These are phyloP conservation scores for Sugiyamaella valdiviana DNA, from an alignment of 805 yeast species.

Conservation along the genomic window DNA sequence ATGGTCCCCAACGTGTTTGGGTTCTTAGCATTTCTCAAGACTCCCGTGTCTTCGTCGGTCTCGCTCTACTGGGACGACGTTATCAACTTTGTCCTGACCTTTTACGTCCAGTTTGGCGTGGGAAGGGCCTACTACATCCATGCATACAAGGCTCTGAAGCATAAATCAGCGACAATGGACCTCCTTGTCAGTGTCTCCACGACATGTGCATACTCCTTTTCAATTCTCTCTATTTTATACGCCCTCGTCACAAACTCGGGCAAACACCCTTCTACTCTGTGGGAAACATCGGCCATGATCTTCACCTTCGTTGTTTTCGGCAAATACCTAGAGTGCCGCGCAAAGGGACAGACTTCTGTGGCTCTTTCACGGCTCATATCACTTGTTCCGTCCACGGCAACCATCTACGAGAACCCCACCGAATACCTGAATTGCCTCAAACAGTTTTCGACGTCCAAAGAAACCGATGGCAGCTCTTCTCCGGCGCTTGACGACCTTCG, in stretches of 20 bases:
- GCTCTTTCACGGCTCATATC: constrained; percentile 78
- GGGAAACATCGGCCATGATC: constrained; percentile 85
- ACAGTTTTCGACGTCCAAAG: neutral
- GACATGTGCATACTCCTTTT: constrained; percentile 66
- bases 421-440: constrained; percentile 8
- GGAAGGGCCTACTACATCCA: constrained; percentile 64
- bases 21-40: constrained; percentile 33
- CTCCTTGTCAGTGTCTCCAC: constrained; percentile 81
- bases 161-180: constrained; percentile 85
- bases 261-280: constrained; percentile 60
- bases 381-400: constrained; percentile 71
- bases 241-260: constrained; percentile 24
- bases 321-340: constrained; percentile 83
- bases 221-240: constrained; percentile 53
- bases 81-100: constrained; percentile 50
- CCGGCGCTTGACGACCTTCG: constrained; percentile 22
- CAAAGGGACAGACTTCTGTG: constrained; percentile 88
- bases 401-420: constrained; percentile 35
- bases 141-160: constrained; percentile 57
- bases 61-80: constrained; percentile 65
- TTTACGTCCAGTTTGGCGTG: constrained; percentile 58
- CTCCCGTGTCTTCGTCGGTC: constrained; percentile 34
- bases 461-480: neutral
- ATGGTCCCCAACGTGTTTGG: constrained; percentile 28
- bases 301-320: constrained; percentile 81